Percentiles rank a stretch among this genome's conserved stretches.
phyloP scores from a whole-genome alignment of 768 basidiomycete genomes.

The Kondoa malvinella region DNA sequence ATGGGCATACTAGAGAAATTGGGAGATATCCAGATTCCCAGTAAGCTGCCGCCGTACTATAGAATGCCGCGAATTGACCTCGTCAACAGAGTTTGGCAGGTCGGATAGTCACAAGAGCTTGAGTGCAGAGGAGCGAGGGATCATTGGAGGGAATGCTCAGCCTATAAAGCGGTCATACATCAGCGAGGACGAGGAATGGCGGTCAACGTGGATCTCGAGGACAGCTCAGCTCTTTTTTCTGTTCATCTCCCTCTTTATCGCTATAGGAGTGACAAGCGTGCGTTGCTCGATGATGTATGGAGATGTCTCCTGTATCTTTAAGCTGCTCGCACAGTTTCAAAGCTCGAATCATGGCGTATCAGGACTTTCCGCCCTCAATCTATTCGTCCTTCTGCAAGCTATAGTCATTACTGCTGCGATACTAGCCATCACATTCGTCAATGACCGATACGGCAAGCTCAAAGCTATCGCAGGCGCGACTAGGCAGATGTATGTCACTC shows the following conservation, averaged over 20 bases:
- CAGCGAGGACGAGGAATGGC: not conserved
- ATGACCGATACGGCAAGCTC: conserved; percentile 11
- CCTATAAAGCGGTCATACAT: not conserved
- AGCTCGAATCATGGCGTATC: not conserved
- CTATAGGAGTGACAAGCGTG: conserved; percentile 17
- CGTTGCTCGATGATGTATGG: conserved; percentile 7
- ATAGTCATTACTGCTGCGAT: conserved; percentile 17
- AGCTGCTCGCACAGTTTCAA: not conserved
- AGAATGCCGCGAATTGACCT: not conserved
- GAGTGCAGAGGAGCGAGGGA: not conserved
- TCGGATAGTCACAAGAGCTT: not conserved
- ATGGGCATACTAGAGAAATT: not conserved
- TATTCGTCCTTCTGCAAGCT: conserved; percentile 10
- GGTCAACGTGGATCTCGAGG: not conserved
- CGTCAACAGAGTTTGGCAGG: not conserved
- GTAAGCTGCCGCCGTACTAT: not conserved
- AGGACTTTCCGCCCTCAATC: not conserved
- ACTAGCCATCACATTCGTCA: conserved; percentile 16
- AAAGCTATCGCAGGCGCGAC: conserved; percentile 18
- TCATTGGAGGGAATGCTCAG: not conserved
- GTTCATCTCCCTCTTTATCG: conserved; percentile 20
- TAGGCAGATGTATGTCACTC: conserved; percentile 9
- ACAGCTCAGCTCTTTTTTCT: conserved; percentile 17
- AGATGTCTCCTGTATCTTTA: not conserved
- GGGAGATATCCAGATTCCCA: not conserved